Conservation (phyloP, 805 yeast genomes). For the Starmerella apicola region DNA sequence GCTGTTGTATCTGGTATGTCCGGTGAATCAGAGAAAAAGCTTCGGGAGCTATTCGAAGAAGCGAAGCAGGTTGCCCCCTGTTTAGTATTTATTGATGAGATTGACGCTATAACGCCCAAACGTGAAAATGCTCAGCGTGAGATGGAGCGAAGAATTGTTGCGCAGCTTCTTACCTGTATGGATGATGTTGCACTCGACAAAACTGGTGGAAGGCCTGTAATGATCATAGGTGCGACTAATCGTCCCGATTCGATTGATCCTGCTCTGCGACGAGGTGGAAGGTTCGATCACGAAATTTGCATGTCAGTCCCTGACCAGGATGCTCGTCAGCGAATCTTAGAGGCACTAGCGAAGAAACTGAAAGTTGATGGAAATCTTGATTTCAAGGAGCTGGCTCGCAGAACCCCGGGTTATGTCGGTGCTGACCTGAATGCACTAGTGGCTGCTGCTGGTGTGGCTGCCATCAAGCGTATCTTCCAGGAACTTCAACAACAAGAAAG, state of each 20-base stretch:
- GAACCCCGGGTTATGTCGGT: conserved; percentile 96
- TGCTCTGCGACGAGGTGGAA: conserved; percentile 89
- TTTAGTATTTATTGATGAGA: conserved; percentile 85
- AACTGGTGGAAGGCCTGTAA: conserved; percentile 85
- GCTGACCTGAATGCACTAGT: conserved; percentile 91
- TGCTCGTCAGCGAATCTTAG: conserved; percentile 62
- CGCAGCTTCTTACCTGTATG: conserved; percentile 87
- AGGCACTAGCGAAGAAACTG: conserved; percentile 56
- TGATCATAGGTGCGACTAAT: conserved; percentile 91
- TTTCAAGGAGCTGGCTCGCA: conserved; percentile 61
- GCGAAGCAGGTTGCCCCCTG: conserved; percentile 87
- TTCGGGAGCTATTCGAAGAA: conserved; percentile 86
- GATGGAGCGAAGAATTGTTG: conserved; percentile 95
- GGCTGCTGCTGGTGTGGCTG: conserved; percentile 88
- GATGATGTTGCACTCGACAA: conserved; percentile 82
- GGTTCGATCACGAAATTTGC: conserved; percentile 91
- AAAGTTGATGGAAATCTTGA: conserved; percentile 60
- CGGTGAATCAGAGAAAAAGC: conserved; percentile 93
- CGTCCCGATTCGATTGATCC: conserved; percentile 92
- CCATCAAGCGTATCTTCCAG: conserved; percentile 81
- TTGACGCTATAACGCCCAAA: conserved; percentile 96
- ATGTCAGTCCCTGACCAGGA: conserved; percentile 87
- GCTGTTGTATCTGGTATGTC: conserved; percentile 97
- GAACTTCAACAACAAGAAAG: conserved; percentile 23
- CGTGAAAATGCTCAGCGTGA: conserved; percentile 97